A percentile compares a stretch with the other conserved stretches of the same genome.
Conservation (phyloP, 2,329 filamentous ascomycete species). For the Hypoxylon sp. region DNA sequence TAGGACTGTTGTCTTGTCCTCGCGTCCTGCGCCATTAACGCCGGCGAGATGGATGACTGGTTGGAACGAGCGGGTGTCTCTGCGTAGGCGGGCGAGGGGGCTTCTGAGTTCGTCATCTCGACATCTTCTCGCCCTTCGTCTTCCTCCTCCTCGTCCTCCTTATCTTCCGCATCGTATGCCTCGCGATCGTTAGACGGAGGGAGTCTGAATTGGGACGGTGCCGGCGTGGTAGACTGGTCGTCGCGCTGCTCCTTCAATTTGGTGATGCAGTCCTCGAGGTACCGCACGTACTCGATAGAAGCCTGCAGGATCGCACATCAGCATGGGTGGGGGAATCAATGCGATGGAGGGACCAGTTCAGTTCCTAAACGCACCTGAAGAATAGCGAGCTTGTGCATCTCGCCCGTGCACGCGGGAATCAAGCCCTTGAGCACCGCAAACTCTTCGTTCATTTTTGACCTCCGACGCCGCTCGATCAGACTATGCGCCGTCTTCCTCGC, state of each 20-base stretch:
- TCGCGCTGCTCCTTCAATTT: constrained; percentile 78
- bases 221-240: constrained; percentile 53
- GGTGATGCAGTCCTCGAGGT: constrained; percentile 88
- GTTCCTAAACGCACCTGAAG: constrained; percentile 78
- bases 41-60: constrained; percentile 68
- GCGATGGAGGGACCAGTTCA: constrained; percentile 3
- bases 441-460: constrained; percentile 99
- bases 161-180: constrained; percentile 53
- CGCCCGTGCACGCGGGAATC: constrained; percentile 95
- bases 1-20: constrained; percentile 66
- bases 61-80: constrained; percentile 54
- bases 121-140: constrained; percentile 64
- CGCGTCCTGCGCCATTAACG: constrained; percentile 63
- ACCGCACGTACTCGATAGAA: constrained; percentile 95
- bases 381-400: constrained; percentile 98
- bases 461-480: constrained; percentile 87
- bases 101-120: constrained; percentile 72
- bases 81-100: constrained; percentile 64
- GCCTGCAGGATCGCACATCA: constrained; percentile 68
- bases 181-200: constrained; percentile 51
- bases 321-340: constrained; percentile 5
- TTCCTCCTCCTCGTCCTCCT: constrained; percentile 59
- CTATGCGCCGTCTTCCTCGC: constrained; percentile 97
- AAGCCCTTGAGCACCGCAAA: constrained; percentile 93
- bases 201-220: constrained; percentile 50